Conservation (phyloP, 768 basidiomycete species). For the Lepiota brunneoincarnata region DNA sequence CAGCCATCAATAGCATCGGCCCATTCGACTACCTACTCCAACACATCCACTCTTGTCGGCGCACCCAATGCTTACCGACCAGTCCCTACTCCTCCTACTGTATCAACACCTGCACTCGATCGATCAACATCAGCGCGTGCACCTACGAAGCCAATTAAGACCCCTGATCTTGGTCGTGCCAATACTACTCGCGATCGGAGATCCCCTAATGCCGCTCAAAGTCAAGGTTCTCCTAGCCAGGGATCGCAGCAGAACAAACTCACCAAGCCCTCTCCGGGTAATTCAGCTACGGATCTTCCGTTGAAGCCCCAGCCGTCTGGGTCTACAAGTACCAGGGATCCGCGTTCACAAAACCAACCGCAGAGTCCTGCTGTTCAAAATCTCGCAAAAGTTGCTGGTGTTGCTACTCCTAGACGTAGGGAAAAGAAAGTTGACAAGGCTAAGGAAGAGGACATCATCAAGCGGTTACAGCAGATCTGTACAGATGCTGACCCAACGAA, state of each 20-base stretch:
- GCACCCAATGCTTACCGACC: conserved; percentile 68
- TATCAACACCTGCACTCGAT: conserved; percentile 71
- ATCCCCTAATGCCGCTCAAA: conserved; percentile 34
- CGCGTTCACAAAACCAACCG: conserved; percentile 39
- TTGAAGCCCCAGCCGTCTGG: conserved; percentile 34
- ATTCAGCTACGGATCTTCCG: conserved; percentile 57
- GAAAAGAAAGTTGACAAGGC: conserved; percentile 86
- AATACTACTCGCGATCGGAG: conserved; percentile 69
- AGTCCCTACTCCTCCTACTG: conserved; percentile 68
- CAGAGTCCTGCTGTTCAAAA: conserved; percentile 64
- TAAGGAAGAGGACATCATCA: conserved; percentile 87
- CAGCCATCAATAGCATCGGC: conserved; percentile 22
- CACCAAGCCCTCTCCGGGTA: conserved; percentile 54
- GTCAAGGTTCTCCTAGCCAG: conserved; percentile 19
- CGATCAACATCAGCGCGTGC: conserved; percentile 85
- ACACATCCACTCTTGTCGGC: conserved; percentile 25
- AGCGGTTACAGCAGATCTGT: conserved; percentile 89
- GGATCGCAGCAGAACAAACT: conserved; percentile 29
- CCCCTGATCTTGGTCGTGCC: conserved; percentile 55
- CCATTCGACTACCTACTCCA: conserved; percentile 23
- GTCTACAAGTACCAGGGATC: conserved; percentile 26
- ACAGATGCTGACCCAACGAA: conserved; percentile 96
- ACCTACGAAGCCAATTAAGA: conserved; percentile 49
- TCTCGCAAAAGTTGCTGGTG: conserved; percentile 67
- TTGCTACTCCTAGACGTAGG: conserved; percentile 78